These are phyloP conservation scores for Cercophora newfieldiana DNA, from an alignment of 495 filamentous ascomycete species.

Conservation along the genomic window DNA sequence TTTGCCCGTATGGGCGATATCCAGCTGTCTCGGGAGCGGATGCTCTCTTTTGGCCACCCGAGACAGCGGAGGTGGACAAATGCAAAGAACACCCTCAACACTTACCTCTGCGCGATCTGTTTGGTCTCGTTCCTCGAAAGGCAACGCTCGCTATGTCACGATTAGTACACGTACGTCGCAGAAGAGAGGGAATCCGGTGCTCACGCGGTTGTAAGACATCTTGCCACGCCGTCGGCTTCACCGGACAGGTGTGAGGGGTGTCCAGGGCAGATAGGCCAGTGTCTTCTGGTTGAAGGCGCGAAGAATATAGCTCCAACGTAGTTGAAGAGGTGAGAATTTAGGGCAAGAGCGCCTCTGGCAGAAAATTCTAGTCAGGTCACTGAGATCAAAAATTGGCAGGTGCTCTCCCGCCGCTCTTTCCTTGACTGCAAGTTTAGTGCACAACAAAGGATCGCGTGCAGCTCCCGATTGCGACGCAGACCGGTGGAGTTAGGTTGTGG, in stretches of 20 bases:
- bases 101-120: constrained; percentile 43
- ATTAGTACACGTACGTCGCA: neutral
- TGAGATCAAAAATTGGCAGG: neutral
- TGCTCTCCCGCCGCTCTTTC: neutral
- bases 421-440: neutral
- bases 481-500: too few species aligned
- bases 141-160: constrained; percentile 12
- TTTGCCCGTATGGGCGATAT: too few species aligned
- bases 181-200: neutral
- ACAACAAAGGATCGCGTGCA: neutral
- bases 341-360: neutral
- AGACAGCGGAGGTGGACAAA: too few species aligned
- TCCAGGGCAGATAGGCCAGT: too few species aligned
- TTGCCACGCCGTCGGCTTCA: neutral
- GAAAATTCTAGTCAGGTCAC: neutral
- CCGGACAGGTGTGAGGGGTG: neutral
- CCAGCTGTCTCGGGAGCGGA: too few species aligned
- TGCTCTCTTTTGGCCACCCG: too few species aligned
- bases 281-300: too few species aligned
- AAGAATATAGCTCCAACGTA: neutral
- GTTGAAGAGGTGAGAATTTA: neutral
- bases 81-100: too few species aligned
- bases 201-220: constrained; percentile 2
- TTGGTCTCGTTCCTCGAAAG: constrained; percentile 46
- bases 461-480: too few species aligned